Percentiles rank a stretch among this genome's conserved stretches.
These are phyloP conservation scores for Metschnikowia lachancei DNA, from an alignment of 805 yeast genomes.

Conservation along the genomic window DNA sequence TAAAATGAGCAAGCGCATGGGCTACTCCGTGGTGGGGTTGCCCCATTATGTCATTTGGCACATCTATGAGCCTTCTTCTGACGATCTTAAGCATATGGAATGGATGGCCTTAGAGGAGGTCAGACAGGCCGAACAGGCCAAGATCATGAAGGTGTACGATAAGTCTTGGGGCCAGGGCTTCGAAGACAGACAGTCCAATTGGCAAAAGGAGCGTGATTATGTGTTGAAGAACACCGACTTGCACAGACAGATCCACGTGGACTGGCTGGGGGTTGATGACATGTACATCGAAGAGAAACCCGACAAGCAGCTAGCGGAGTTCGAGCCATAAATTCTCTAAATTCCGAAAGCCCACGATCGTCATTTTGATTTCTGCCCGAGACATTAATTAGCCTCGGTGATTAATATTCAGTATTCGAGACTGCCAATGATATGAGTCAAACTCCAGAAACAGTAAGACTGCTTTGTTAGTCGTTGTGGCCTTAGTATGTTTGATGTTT, in stretches of 20 bases:
- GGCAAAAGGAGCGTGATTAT: constrained; percentile 68
- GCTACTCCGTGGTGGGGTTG: constrained; percentile 79
- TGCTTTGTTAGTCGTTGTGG: too few relatives aligned
- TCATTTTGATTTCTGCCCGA: too few relatives aligned
- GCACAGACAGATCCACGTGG: constrained; percentile 52
- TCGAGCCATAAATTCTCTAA: constrained; percentile 34
- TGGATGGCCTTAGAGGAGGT: constrained; percentile 84
- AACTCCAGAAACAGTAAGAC: too few relatives aligned
- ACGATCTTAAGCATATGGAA: constrained; percentile 84
- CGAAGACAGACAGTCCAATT: constrained; percentile 66
- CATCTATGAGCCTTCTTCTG: constrained; percentile 88
- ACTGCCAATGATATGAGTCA: too few relatives aligned
- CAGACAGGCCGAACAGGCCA: constrained; percentile 59
- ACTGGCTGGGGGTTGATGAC: constrained; percentile 66
- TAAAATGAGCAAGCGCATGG: constrained; percentile 82
- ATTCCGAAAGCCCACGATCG: too few relatives aligned
- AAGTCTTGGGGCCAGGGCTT: constrained; percentile 77
- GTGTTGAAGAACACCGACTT: constrained; percentile 77
- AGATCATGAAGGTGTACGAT: constrained; percentile 61
- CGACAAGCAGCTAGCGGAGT: constrained; percentile 40
- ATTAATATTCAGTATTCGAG: too few relatives aligned
- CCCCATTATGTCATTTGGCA: constrained; percentile 94
- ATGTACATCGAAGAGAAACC: constrained; percentile 30
- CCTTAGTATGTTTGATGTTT: too few relatives aligned
- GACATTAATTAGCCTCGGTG: too few relatives aligned